A percentile compares a stretch with the other conserved stretches of the same genome.
Evolutionary conservation across 208 protist genomes (phyloP).

Genomic region (Leishmania lainsoni): DNA sequence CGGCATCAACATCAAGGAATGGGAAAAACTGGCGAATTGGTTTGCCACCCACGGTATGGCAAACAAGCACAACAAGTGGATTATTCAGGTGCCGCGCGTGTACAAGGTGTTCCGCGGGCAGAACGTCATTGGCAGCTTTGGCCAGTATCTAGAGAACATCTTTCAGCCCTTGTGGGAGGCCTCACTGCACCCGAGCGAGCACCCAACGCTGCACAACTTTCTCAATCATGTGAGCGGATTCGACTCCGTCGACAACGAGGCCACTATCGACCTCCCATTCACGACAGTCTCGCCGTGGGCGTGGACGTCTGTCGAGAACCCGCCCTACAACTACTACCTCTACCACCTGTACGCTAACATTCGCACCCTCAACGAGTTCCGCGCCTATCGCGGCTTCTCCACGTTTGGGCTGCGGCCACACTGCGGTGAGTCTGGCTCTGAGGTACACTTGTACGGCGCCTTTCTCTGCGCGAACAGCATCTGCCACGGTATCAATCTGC

Average conservation of each 20-base stretch:
- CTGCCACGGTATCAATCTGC: slow-evolving; percentile 98
- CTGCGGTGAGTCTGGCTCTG: slow-evolving; percentile 95
- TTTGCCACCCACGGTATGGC: slow-evolving; percentile 95
- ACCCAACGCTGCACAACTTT: slow-evolving; percentile 97
- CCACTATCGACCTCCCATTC: slow-evolving; percentile 92
- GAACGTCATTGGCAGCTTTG: slow-evolving; percentile 94
- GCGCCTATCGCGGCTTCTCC: slow-evolving; percentile 88
- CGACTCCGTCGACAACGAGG: slow-evolving; percentile 99
- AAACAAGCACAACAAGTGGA: slow-evolving; percentile 97
- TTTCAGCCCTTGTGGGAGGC: slow-evolving; percentile 99
- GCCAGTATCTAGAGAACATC: slow-evolving; percentile 97
- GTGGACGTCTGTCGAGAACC: slow-evolving; percentile 96
- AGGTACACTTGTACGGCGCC: slow-evolving; percentile 94
- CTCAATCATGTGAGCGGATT: slow-evolving; percentile 97
- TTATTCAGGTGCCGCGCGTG: slow-evolving; percentile 97
- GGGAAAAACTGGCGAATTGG: slow-evolving; percentile 96
- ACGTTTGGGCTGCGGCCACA: slow-evolving; percentile 98
- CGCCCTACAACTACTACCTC: slow-evolving; percentile 99
- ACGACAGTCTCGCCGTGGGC: slow-evolving; percentile 84
- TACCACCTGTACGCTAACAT: slow-evolving; percentile 99
- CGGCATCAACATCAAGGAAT: slow-evolving; percentile 94
- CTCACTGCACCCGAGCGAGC: slow-evolving; percentile 93
- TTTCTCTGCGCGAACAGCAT: slow-evolving; percentile 97
- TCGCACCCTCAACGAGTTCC: slow-evolving; percentile 96
- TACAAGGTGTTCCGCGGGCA: slow-evolving; percentile 94